Conservation (phyloP, 768 basidiomycete genomes). For the Termitomyces sp. region DNA sequence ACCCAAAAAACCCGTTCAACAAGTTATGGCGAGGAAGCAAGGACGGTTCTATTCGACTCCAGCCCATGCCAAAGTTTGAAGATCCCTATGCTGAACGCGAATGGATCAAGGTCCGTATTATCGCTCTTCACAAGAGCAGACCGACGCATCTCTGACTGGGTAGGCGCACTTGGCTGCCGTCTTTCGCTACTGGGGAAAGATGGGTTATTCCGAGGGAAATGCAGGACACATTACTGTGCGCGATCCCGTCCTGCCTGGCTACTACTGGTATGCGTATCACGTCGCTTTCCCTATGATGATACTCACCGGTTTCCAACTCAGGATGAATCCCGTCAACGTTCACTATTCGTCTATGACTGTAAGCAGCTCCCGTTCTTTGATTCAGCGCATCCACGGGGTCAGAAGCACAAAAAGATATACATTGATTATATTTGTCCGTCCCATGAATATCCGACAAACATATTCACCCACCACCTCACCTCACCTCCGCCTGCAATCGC, state of each 20-base stretch:
- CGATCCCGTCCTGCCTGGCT: slow-evolving; percentile 21
- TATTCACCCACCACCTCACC: slow-evolving; percentile 71
- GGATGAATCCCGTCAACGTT: slow-evolving; percentile 23
- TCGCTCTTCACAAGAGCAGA: not conserved
- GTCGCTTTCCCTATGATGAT: not conserved
- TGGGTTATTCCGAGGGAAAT: slow-evolving; percentile 41
- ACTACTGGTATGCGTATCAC: slow-evolving; percentile 16
- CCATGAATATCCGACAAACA: slow-evolving; percentile 52
- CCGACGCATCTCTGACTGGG: not conserved
- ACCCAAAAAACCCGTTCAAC: slow-evolving; percentile 11
- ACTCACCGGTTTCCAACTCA: not conserved
- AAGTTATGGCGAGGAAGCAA: slow-evolving; percentile 16
- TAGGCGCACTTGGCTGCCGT: slow-evolving; percentile 22
- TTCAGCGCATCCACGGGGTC: not conserved
- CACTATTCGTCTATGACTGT: slow-evolving; percentile 22
- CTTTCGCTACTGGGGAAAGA: slow-evolving; percentile 26
- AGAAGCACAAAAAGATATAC: not conserved
- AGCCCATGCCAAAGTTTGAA: slow-evolving; percentile 17
- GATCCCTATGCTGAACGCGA: slow-evolving; percentile 20
- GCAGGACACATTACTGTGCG: slow-evolving; percentile 49
- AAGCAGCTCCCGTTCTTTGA: not conserved
- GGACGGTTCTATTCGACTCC: slow-evolving; percentile 15
- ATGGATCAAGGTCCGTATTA: slow-evolving; percentile 18
- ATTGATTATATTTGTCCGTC: slow-evolving; percentile 47
- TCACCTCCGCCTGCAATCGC: slow-evolving; percentile 43